Conservation (phyloP, 2,329 filamentous ascomycete genomes). For the Fusarium continuum region DNA sequence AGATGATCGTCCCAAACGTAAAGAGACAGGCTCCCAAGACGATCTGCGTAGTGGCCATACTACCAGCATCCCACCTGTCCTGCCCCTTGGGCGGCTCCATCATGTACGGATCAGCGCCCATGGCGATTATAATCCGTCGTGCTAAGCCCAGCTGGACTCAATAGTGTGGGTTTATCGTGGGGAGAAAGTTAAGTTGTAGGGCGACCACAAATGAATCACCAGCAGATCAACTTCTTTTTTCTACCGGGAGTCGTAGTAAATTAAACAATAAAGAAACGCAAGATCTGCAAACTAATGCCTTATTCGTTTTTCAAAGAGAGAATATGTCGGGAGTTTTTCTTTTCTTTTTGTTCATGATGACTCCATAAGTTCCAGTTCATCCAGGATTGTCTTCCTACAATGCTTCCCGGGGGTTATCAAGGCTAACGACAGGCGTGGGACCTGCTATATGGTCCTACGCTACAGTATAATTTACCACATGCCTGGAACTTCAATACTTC, state of each 20-base stretch:
- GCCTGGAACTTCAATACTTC: no score
- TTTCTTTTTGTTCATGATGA: not conserved
- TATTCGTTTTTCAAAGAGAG: not conserved
- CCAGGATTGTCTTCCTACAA: constrained; percentile 5
- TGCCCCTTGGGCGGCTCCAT: constrained; percentile 31
- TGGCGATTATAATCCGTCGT: not conserved
- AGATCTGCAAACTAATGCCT: constrained; percentile 23
- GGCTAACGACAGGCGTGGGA: not conserved
- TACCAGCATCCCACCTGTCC: constrained; percentile 30
- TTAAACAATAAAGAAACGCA: not conserved
- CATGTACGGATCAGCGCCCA: constrained; percentile 29
- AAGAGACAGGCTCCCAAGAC: constrained; percentile 28
- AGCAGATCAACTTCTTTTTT: not conserved
- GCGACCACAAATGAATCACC: not conserved
- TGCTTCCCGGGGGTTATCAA: not conserved
- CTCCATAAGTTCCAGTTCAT: constrained; percentile 10
- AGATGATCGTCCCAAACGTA: constrained; percentile 21
- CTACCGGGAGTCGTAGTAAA: not conserved
- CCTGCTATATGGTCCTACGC: not conserved
- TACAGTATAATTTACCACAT: not conserved
- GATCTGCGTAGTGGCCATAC: constrained; percentile 16
- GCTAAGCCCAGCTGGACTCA: not conserved
- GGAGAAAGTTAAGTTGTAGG: no score
- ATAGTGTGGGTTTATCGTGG: not conserved
- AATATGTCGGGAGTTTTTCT: constrained; percentile 8